Percentiles rank a stretch among this genome's conserved stretches.
phyloP scores from a whole-genome alignment of 129 eudicot genomes.

The Helianthus tuberosus region DNA sequence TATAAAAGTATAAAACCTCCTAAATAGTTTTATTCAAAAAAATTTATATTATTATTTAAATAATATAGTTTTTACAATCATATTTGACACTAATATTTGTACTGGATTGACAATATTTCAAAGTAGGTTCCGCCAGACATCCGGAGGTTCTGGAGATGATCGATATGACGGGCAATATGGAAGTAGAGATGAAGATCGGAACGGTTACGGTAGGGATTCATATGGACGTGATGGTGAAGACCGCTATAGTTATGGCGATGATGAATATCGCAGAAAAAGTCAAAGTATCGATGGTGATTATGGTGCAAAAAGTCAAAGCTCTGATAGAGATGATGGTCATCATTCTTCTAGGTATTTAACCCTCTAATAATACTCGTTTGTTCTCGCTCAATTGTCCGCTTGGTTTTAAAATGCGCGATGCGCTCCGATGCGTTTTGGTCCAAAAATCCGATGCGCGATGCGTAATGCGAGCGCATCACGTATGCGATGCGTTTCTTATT shows the following conservation, averaged over 20 bases:
- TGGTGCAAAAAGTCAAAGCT: slow-evolving; percentile 74
- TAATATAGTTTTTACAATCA: not conserved
- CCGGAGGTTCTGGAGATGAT: slow-evolving; percentile 61
- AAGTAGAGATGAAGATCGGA: slow-evolving; percentile 61
- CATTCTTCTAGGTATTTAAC: slow-evolving; percentile 69
- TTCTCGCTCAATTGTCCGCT: slow-evolving; percentile 1
- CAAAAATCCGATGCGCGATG: too few species aligned
- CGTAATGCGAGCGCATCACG: too few species aligned
- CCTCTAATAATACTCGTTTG: too few species aligned
- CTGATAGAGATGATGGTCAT: slow-evolving; percentile 81
- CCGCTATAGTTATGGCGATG: slow-evolving; percentile 55
- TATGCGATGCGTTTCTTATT: too few species aligned
- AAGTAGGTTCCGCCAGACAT: slow-evolving; percentile 63
- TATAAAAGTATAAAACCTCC: not conserved
- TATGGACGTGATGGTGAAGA: slow-evolving; percentile 64
- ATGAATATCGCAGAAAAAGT: slow-evolving; percentile 78
- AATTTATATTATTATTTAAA: not conserved
- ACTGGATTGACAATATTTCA: not conserved
- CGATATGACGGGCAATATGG: slow-evolving; percentile 40
- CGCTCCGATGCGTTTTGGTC: too few species aligned
- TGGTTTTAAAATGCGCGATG: too few species aligned
- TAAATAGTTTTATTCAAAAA: not conserved
- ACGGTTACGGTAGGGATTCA: slow-evolving; percentile 61
- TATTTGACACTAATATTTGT: not conserved
- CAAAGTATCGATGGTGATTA: slow-evolving; percentile 52